Evolutionary conservation across 2,329 filamentous ascomycete species (phyloP).

Genomic region (Graphiopsis chlorocephala): DNA sequence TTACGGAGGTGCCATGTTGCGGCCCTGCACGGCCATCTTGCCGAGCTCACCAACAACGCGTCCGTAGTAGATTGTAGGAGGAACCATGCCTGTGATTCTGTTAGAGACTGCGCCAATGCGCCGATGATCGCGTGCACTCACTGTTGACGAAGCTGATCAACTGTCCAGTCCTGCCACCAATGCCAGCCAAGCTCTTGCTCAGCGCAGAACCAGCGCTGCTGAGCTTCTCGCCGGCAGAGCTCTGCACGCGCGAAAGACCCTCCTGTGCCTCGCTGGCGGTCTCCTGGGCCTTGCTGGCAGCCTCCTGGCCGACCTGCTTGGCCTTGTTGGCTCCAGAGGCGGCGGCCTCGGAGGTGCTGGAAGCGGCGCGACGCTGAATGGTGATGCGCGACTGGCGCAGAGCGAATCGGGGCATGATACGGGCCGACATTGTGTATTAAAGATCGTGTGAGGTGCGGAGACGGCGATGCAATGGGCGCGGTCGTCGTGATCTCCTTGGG

Average conservation of each 20-base stretch:
- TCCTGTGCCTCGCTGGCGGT: slow-evolving; percentile 66
- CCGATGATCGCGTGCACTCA: slow-evolving; percentile 49
- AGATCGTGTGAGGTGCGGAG: slow-evolving; percentile 18
- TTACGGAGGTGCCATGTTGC: slow-evolving; percentile 95
- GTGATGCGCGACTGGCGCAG: slow-evolving; percentile 44
- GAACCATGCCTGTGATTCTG: slow-evolving; percentile 67
- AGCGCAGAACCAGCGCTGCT: slow-evolving; percentile 68
- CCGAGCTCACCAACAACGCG: slow-evolving; percentile 82
- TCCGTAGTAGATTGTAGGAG: slow-evolving; percentile 86
- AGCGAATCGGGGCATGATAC: slow-evolving; percentile 45
- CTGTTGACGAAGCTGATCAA: slow-evolving; percentile 79
- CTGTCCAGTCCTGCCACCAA: slow-evolving; percentile 80
- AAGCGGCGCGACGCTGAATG: slow-evolving; percentile 48
- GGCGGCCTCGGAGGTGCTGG: slow-evolving; percentile 48
- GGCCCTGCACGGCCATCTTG: slow-evolving; percentile 81
- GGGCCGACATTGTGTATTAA: slow-evolving; percentile 44
- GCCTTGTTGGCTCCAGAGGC: slow-evolving; percentile 38
- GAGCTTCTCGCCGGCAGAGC: slow-evolving; percentile 75
- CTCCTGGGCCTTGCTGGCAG: slow-evolving; percentile 57
- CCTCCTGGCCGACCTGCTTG: slow-evolving; percentile 44
- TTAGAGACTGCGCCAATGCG: background rate
- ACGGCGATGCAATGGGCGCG: slow-evolving; percentile 21
- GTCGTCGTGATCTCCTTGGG: slow-evolving; percentile 17
- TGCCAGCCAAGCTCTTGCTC: slow-evolving; percentile 65
- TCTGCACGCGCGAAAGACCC: slow-evolving; percentile 77